phyloP scores from a whole-genome alignment of 345 rosid species.

The Leavenworthia alabamica region DNA sequence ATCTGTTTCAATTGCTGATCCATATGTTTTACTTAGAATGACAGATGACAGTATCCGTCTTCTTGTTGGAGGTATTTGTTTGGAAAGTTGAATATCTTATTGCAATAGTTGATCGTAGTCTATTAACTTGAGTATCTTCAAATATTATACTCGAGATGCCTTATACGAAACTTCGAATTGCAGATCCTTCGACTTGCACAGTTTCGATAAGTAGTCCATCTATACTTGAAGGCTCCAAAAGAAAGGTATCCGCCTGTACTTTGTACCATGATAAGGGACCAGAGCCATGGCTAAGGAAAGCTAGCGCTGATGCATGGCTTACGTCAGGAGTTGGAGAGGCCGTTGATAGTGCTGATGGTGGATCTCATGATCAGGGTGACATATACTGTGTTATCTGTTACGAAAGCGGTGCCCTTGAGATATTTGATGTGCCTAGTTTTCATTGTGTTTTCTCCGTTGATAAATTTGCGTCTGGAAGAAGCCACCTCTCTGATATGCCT shows the following conservation, averaged over 20 bases:
- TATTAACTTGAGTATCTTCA: constrained; percentile 1
- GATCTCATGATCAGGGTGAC: constrained; percentile 82
- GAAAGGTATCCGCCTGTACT: constrained; percentile 72
- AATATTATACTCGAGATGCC: constrained; percentile 14
- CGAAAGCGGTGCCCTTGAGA: constrained; percentile 74
- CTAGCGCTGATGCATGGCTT: constrained; percentile 98
- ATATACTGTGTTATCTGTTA: constrained; percentile 86
- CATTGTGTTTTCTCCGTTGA: constrained; percentile 75
- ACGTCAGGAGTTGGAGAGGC: constrained; percentile 79
- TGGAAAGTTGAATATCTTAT: constrained; percentile 4
- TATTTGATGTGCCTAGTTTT: constrained; percentile 89
- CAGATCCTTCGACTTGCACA: constrained; percentile 86
- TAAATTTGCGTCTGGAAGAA: constrained; percentile 75
- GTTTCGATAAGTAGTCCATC: constrained; percentile 65
- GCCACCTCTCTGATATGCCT: constrained; percentile 61
- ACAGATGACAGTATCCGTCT: constrained; percentile 81
- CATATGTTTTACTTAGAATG: constrained; percentile 81
- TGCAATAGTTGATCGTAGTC: constrained; percentile 5
- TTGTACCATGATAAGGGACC: constrained; percentile 92
- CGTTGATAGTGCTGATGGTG: constrained; percentile 82
- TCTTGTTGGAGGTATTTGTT: constrained; percentile 83
- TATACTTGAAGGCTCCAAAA: constrained; percentile 57
- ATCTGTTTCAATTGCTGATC: constrained; percentile 93
- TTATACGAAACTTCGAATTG: constrained; percentile 26
- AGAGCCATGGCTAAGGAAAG: constrained; percentile 93